Evolutionary conservation across 75 land plant genomes (phyloP).

Genomic region (Chamaecyparis obtusa): DNA sequence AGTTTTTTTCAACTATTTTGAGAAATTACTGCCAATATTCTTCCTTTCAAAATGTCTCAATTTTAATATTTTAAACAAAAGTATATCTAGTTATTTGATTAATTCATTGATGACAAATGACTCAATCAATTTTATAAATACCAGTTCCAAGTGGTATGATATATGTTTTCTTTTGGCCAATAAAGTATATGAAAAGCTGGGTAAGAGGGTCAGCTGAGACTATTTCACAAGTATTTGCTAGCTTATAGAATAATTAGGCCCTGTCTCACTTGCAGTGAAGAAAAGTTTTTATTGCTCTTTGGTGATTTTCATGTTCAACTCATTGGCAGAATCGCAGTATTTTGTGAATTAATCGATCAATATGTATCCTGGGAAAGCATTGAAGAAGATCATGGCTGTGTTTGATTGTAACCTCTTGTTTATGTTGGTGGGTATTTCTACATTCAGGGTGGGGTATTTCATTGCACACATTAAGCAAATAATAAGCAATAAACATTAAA

Average conservation of each 20-base stretch:
- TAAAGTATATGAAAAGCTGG: background rate
- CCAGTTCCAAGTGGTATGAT: background rate
- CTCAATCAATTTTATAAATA: background rate
- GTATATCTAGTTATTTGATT: background rate
- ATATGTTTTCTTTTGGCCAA: background rate
- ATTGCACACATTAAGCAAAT: background rate
- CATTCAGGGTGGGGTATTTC: background rate
- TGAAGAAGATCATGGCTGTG: background rate
- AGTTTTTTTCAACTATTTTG: background rate
- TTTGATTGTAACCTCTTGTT: background rate
- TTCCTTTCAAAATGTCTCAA: background rate
- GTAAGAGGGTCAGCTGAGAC: background rate
- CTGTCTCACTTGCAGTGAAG: background rate
- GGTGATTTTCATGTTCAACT: background rate
- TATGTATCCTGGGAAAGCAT: background rate
- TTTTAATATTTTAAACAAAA: background rate
- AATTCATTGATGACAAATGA: background rate
- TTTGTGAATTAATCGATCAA: background rate
- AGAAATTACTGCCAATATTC: background rate
- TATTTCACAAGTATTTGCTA: background rate
- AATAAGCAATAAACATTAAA: background rate
- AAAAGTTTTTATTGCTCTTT: background rate
- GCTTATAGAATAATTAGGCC: background rate
- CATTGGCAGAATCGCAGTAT: background rate
- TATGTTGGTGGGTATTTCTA: background rate